Conservation (phyloP, 2,329 filamentous ascomycete species). For the Fusarium succisae region DNA sequence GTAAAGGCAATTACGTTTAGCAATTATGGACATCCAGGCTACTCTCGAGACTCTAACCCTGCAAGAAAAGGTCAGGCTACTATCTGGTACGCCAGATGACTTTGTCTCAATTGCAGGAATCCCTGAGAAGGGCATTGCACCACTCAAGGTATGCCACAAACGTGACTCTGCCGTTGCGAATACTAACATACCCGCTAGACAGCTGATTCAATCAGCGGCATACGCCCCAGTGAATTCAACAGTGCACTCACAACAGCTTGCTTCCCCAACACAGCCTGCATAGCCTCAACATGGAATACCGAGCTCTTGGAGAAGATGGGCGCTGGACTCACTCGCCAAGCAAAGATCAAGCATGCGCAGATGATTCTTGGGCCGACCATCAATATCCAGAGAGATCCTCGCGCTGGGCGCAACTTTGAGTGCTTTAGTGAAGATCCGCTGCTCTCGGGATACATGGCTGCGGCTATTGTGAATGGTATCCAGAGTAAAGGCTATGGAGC, state of each 20-base stretch:
- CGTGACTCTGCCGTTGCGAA: fast-evolving
- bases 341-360: background rate
- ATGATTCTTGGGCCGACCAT: conserved; percentile 25
- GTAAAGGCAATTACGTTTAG: background rate
- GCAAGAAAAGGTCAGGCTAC: background rate
- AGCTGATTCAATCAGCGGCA: background rate
- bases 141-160: background rate
- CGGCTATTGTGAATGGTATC: conserved; percentile 24
- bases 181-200: fast-evolving
- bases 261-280: background rate
- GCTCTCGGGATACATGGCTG: conserved; percentile 23
- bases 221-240: background rate
- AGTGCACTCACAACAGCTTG: background rate
- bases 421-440: conserved; percentile 33
- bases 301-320: background rate
- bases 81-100: background rate
- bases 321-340: background rate
- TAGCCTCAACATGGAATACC: background rate
- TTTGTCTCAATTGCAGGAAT: background rate
- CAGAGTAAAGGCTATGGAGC: conserved; percentile 13
- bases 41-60: background rate
- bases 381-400: conserved; percentile 23
- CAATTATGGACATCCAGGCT: background rate
- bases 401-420: conserved; percentile 30
- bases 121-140: background rate